Percentiles rank a stretch among this genome's conserved stretches.
phyloP scores from a whole-genome alignment of 2,329 filamentous ascomycete genomes.

The Exophiala sideris region DNA sequence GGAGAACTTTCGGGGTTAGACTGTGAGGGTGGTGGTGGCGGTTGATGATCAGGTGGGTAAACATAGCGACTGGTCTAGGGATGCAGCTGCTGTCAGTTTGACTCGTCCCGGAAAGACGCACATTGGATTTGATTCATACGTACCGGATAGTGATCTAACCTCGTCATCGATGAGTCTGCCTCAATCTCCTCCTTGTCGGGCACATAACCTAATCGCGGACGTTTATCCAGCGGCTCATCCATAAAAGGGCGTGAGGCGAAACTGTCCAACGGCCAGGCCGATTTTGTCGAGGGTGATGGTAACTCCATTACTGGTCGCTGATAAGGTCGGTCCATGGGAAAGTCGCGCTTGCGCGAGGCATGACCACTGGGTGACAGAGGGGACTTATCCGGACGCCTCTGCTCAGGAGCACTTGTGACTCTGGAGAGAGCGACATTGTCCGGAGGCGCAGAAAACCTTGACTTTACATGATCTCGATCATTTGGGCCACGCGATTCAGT shows the following conservation, averaged over 20 bases:
- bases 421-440: constrained; percentile 13
- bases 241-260: constrained; percentile 6
- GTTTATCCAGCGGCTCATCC: constrained; percentile 19
- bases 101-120: neutral
- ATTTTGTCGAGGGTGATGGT: constrained; percentile 5
- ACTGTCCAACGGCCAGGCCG: constrained; percentile 6
- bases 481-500: constrained; percentile 2
- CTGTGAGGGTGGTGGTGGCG: neutral
- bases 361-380: constrained; percentile 6
- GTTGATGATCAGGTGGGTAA: constrained; percentile 10
- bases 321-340: constrained; percentile 10
- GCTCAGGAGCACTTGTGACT: constrained; percentile 22
- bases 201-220: constrained; percentile 15
- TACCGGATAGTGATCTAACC: constrained; percentile 10
- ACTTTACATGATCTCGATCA: constrained; percentile 16
- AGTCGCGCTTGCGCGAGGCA: constrained; percentile 18
- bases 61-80: constrained; percentile 8
- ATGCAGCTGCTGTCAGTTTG: constrained; percentile 7
- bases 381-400: constrained; percentile 6
- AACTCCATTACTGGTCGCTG: constrained; percentile 3
- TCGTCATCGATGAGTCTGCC: constrained; percentile 5
- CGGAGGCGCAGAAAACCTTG: constrained; percentile 7
- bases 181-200: constrained; percentile 7
- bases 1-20: constrained; percentile 3
- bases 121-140: neutral